Evolutionary conservation across 306 rosid genomes (phyloP), one percentile per base, ranked within the genome.

Genomic region (Vachellia pachyceras): DNA sequence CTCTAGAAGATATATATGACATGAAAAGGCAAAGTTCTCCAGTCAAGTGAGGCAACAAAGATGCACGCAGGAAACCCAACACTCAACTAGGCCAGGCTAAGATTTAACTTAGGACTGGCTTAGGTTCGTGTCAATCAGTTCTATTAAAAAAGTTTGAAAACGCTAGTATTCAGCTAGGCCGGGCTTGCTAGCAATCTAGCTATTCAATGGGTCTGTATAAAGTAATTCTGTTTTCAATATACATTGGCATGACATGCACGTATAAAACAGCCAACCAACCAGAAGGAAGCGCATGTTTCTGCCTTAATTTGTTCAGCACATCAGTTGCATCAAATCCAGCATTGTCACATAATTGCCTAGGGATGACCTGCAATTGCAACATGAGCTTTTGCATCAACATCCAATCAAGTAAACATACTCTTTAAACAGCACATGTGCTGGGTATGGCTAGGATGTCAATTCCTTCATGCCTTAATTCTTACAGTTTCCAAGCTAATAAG

Each of bases 301-400:
- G 99, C 79, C 99, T 86, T 75, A 96, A 85, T 88, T 96, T 93
- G 85, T 96, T 96, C 81, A 96, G 89, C 80, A 96, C 97, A 85
- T 96, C 99, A 67, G 99, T 96, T 14, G 99, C 99, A 82, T 93
- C 99, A 80, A 96, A 93, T 70, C 99, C 99, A 22, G 99, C 99
- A 77, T 96, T 96, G 90, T 96, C 99, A 82, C 99, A 96, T 77
- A 96, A 90, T 80, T 96, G 99, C 46, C 99, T 81, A 41, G 99
- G 99, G 68, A 96, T 96, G 84, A 93, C 94, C 99, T 96, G 90
- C 82, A 91, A 73, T 22, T 69, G 61, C 33, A 41, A 69, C 41
- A 3, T 36, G 68, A 72, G 35, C 64, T 67, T 52, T 54, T 35
- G 58, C 33, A 82, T 79, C 46, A 85, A 75, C 42, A 83, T 33